phyloP scores from a whole-genome alignment of 2,329 filamentous ascomycete genomes.

The Penicillium sp. region DNA sequence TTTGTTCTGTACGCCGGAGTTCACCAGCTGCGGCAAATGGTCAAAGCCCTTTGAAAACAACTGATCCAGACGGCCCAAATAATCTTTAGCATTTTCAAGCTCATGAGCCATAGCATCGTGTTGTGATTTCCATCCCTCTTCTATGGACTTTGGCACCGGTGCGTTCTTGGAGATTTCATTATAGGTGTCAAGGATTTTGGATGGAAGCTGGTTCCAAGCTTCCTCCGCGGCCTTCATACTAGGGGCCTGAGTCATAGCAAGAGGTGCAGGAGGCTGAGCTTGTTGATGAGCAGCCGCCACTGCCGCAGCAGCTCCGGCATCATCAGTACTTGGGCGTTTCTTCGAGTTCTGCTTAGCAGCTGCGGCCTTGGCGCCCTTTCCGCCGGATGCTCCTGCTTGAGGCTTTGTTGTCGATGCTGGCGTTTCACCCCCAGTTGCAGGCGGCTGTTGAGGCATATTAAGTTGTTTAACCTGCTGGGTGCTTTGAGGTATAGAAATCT shows the following conservation, averaged over 20 bases:
- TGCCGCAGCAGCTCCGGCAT: constrained; percentile 49
- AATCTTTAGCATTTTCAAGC: too few relatives aligned
- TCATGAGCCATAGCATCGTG: too few relatives aligned
- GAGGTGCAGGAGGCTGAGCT: constrained; percentile 25
- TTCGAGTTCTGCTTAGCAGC: constrained; percentile 40
- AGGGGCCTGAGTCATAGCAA: constrained; percentile 27
- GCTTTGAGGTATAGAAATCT: constrained; percentile 25
- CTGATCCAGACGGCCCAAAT: constrained; percentile 47
- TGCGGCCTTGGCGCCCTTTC: constrained; percentile 33
- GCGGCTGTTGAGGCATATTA: constrained; percentile 27
- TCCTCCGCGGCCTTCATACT: constrained; percentile 44
- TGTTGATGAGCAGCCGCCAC: constrained; percentile 43
- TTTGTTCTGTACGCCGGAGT: too few relatives aligned
- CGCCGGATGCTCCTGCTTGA: constrained; percentile 29
- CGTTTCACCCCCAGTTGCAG: constrained; percentile 29
- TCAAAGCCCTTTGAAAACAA: constrained; percentile 44
- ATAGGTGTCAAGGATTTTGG: constrained; percentile 44
- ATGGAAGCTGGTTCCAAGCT: constrained; percentile 44
- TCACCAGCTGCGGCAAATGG: too few relatives aligned
- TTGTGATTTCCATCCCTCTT: too few relatives aligned
- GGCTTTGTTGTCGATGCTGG: constrained; percentile 34
- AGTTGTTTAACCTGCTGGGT: constrained; percentile 30
- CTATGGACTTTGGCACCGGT: constrained; percentile 31
- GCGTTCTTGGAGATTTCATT: constrained; percentile 41
- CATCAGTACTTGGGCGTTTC: constrained; percentile 53